These are phyloP conservation scores for Alternaria sp. DNA, from an alignment of 2,329 filamentous ascomycete species.

Conservation along the genomic window DNA sequence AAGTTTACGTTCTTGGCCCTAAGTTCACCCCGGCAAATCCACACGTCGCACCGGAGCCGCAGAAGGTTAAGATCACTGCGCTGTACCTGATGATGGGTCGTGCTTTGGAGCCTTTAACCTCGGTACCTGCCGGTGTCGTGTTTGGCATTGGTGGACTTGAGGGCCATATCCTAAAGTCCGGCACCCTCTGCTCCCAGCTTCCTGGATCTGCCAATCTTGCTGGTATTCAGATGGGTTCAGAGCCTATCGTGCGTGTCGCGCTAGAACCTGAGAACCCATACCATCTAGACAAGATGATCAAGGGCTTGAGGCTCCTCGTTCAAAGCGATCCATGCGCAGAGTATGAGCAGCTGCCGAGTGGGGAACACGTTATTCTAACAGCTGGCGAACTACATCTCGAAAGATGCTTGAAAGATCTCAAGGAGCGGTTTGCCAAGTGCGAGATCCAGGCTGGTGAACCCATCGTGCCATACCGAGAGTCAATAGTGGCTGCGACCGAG, in stretches of 20 bases:
- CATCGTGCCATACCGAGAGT: conserved; percentile 95
- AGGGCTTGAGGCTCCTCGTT: conserved; percentile 83
- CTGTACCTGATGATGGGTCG: conserved; percentile 97
- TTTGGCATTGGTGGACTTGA: conserved; percentile 95
- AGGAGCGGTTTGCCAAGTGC: conserved; percentile 90
- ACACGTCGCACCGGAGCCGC: conserved; percentile 74
- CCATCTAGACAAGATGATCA: conserved; percentile 94
- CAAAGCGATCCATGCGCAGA: conserved; percentile 96
- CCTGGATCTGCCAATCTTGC: conserved; percentile 90
- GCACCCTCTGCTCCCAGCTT: conserved; percentile 87
- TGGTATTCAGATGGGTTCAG: conserved; percentile 79
- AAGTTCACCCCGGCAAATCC: conserved; percentile 89
- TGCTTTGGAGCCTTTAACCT: conserved; percentile 79
- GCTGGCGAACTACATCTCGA: conserved; percentile 95
- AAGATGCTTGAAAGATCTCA: conserved; percentile 88
- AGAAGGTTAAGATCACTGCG: conserved; percentile 83
- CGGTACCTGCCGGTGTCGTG: conserved; percentile 90
- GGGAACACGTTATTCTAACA: conserved; percentile 93
- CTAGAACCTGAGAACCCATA: conserved; percentile 91
- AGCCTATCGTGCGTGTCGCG: conserved; percentile 94
- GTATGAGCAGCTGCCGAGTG: conserved; percentile 90
- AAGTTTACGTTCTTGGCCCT: conserved; percentile 87
- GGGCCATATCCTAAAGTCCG: conserved; percentile 93
- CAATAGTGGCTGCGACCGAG: conserved; percentile 84
- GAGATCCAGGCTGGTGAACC: conserved; percentile 93